Conservation (phyloP, 2,329 filamentous ascomycete species). For the Microdochium nivale region DNA sequence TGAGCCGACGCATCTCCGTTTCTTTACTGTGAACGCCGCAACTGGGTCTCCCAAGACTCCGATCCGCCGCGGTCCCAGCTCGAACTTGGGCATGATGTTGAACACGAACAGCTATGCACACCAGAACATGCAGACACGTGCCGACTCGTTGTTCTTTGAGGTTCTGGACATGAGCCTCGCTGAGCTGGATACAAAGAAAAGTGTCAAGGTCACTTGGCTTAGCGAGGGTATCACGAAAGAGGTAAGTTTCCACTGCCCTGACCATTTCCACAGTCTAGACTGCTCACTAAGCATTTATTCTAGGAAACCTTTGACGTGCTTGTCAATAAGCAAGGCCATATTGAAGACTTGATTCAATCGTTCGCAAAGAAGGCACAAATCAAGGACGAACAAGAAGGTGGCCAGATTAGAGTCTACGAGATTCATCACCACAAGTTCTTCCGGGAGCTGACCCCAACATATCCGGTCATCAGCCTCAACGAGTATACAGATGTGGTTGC, state of each 20-base stretch:
- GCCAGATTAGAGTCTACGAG: conserved; percentile 74
- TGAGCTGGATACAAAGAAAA: conserved; percentile 89
- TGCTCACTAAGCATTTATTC: background rate
- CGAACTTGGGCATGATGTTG: conserved; percentile 72
- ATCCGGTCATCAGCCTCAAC: conserved; percentile 71
- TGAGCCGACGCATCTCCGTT: conserved; percentile 79
- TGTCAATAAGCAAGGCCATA: conserved; percentile 75
- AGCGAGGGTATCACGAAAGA: conserved; percentile 89
- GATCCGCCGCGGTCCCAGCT: conserved; percentile 63
- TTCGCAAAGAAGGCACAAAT: conserved; percentile 76
- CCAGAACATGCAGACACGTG: conserved; percentile 59
- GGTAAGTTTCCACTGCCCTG: conserved; percentile 36
- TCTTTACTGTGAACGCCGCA: conserved; percentile 74
- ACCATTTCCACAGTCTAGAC: background rate
- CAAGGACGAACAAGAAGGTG: conserved; percentile 60
- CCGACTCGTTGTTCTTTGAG: conserved; percentile 83
- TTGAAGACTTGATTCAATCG: conserved; percentile 68
- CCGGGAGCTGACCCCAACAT: conserved; percentile 63
- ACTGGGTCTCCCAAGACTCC: conserved; percentile 69
- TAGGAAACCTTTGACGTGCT: conserved; percentile 75
- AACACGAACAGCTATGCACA: conserved; percentile 65
- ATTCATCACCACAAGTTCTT: conserved; percentile 75
- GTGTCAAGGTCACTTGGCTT: conserved; percentile 72
- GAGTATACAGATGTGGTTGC: conserved; percentile 80
- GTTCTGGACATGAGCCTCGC: conserved; percentile 88